Evolutionary conservation across 768 basidiomycete species (phyloP).

Genomic region (Zangia roseola): DNA sequence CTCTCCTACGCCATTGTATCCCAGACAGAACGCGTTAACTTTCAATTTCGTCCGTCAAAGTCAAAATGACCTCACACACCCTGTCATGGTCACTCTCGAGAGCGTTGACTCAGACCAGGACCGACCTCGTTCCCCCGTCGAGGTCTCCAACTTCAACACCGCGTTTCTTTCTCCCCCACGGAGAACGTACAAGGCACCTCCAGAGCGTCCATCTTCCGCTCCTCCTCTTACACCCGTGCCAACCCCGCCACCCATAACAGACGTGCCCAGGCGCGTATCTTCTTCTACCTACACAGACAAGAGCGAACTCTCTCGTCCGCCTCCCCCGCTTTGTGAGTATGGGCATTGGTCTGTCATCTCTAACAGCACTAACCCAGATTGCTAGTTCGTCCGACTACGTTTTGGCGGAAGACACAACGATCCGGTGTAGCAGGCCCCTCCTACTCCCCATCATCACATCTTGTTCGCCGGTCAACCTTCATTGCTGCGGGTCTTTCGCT

Average conservation of each 20-base stretch:
- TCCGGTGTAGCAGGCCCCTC: conserved; percentile 70
- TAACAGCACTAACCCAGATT: not conserved
- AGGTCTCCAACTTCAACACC: conserved; percentile 17
- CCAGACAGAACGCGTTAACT: conserved; percentile 20
- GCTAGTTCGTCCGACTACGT: conserved; percentile 76
- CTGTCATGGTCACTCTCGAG: conserved; percentile 35
- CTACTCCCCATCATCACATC: conserved; percentile 71
- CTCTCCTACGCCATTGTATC: conserved; percentile 29
- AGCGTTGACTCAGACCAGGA: conserved; percentile 23
- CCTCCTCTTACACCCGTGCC: conserved; percentile 17
- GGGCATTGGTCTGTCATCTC: not conserved
- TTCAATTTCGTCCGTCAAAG: conserved; percentile 33
- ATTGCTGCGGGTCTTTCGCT: conserved; percentile 73
- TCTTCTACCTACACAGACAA: conserved; percentile 14
- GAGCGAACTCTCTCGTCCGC: conserved; percentile 53
- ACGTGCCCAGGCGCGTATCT: conserved; percentile 13
- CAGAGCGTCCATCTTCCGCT: conserved; percentile 21
- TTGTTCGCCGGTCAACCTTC: conserved; percentile 75
- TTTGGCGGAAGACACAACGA: conserved; percentile 72
- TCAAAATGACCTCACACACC: conserved; percentile 24
- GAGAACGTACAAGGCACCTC: conserved; percentile 26
- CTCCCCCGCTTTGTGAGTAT: conserved; percentile 63
- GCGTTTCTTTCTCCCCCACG: conserved; percentile 27
- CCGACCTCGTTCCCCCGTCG: conserved; percentile 25
- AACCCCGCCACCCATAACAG: not conserved